These are phyloP conservation scores for Catharanthus roseus DNA, from an alignment of 257 asterid genomes.

Conservation along the genomic window DNA sequence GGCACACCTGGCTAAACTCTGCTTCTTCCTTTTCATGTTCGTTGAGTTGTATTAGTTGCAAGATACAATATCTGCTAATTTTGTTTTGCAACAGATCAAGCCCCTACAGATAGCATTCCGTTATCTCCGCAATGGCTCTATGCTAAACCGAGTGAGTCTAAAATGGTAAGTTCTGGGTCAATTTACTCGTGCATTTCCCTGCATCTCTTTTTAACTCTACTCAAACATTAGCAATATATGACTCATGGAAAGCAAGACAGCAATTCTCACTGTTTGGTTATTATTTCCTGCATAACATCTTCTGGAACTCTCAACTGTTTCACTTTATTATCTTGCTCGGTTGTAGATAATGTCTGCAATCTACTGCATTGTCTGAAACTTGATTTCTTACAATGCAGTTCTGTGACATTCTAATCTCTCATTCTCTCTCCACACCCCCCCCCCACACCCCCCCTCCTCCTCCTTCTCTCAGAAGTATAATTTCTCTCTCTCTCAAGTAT, in stretches of 20 bases:
- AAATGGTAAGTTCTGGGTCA: slow-evolving; percentile 41
- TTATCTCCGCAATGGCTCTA: slow-evolving; percentile 97
- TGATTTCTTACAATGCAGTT: background rate
- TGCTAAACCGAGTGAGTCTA: slow-evolving; percentile 74
- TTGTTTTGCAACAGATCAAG: slow-evolving; percentile 59
- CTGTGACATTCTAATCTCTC: background rate
- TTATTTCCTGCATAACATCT: background rate
- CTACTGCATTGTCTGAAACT: background rate
- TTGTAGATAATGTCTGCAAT: background rate
- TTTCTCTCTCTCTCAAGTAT: too few relatives aligned
- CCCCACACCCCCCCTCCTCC: too few relatives aligned
- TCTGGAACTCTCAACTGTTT: background rate
- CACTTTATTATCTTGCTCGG: background rate
- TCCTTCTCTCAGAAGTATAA: too few relatives aligned
- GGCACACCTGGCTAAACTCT: background rate
- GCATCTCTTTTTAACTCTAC: background rate
- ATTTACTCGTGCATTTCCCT: background rate
- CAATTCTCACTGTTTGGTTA: background rate
- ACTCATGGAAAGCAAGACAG: background rate
- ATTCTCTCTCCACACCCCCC: too few relatives aligned
- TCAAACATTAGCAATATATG: background rate
- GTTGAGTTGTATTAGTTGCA: background rate
- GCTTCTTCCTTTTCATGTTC: background rate
- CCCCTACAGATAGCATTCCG: slow-evolving; percentile 72
- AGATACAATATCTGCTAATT: background rate